Conservation (phyloP, 169 alveolate species). For the Plasmodium coatneyi region DNA sequence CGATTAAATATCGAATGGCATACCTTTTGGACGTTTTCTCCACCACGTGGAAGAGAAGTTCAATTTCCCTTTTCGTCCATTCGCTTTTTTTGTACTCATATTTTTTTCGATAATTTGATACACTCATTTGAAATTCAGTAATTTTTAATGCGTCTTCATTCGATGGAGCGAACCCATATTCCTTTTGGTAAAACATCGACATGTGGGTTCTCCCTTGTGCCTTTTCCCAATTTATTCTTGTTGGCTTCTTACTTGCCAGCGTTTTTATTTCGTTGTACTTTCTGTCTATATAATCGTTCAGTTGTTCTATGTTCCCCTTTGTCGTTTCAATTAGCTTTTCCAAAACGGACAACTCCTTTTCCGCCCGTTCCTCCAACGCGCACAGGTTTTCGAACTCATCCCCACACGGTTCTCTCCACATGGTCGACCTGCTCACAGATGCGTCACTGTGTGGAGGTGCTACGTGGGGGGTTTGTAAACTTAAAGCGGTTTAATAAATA, state of each 20-base stretch:
- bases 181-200: conserved; percentile 61
- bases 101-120: conserved; percentile 49
- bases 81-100: conserved; percentile 63
- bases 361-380: background rate
- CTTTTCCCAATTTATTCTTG: conserved; percentile 42
- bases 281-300: conserved; percentile 50
- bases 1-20: conserved; percentile 55
- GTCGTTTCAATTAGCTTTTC: conserved; percentile 25
- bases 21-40: conserved; percentile 27
- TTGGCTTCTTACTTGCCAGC: conserved; percentile 51
- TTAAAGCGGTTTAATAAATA: too few species aligned
- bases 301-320: conserved; percentile 30
- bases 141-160: conserved; percentile 74
- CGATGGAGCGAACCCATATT: conserved; percentile 36
- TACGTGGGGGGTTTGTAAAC: background rate
- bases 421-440: too few species aligned
- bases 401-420: background rate
- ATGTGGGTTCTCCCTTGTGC: conserved; percentile 43
- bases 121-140: conserved; percentile 7
- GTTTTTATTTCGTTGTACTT: conserved; percentile 64
- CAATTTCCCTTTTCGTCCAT: conserved; percentile 69
- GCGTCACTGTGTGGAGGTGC: background rate
- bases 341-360: background rate
- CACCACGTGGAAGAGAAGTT: conserved; percentile 5
- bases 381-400: conserved; percentile 17